Evolutionary conservation across 345 rosid species (phyloP), one percentile per base, ranked within the genome.

Genomic region (Dimocarpus longan): DNA sequence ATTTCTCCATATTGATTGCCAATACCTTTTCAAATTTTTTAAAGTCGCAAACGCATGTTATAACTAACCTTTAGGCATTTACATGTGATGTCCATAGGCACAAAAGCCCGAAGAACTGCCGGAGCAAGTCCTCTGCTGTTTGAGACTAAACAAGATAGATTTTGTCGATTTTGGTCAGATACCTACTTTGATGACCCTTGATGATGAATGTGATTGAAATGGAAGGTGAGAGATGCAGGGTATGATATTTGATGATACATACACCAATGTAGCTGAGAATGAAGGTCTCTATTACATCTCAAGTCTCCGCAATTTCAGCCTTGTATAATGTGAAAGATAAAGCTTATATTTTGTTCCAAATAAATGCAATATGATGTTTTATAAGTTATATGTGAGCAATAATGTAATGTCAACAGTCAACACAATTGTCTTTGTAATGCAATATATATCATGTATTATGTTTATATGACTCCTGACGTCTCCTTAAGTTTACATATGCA

Each of bases 31-130:
- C 56, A 50, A 50, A 6, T 42, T 40, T 18, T 40, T 8, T 32
- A 5, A 32, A 6, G 22, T 16, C 52, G 37, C 10, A 6, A 6
- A 28, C 28, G 13, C 24, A 1, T 54, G 15, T 26, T 44, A 21
- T 5, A 16, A 5, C 54, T 11, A 48, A 48, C 54, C 56, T 32
- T 32, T 32, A 32, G 37, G 37, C 37, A 32, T 32, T 32, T 32
- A 32, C 37, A 32, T 46, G 52, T 46, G 24, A n/a, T 21, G 8
- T 57, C 22, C 4, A 57, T 88, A 95, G 98, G 98, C 98, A 26
- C 98, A 95, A 54, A 95, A 89, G 80, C 94, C 88, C n/a, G 98
- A 93, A 67, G 98, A 95, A 82, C 80, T 95, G 66, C 98, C 98
- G 1, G 98, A 95, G 84, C 88, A 88, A 80, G 87, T 90, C 43